Conservation (phyloP, 2,329 filamentous ascomycete species). For the Fusarium nelsonii region DNA sequence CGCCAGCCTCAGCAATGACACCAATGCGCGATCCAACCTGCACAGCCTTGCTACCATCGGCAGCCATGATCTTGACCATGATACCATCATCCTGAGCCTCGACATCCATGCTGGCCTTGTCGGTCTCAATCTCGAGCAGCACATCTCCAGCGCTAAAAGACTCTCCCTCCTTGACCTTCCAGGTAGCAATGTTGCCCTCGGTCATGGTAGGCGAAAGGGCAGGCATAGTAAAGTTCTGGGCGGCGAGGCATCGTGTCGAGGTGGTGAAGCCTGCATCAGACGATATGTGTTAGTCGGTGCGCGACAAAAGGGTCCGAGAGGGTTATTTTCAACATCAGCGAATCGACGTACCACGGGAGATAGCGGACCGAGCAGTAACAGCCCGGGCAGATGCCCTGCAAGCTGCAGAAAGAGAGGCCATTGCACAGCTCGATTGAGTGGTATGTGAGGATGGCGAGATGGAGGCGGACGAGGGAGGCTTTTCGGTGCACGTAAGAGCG, state of each 20-base stretch:
- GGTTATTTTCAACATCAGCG: slow-evolving; percentile 21
- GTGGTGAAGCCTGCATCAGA: slow-evolving; percentile 70
- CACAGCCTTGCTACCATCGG: slow-evolving; percentile 80
- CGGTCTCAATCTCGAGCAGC: slow-evolving; percentile 91
- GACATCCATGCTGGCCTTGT: slow-evolving; percentile 95
- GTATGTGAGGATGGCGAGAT: slow-evolving; percentile 39
- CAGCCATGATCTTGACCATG: slow-evolving; percentile 83
- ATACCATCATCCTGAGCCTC: slow-evolving; percentile 92
- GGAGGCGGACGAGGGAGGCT: slow-evolving; percentile 28
- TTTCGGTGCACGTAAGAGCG: slow-evolving; percentile 41
- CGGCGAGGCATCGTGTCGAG: slow-evolving; percentile 73
- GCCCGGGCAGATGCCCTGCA: slow-evolving; percentile 74
- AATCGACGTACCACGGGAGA: slow-evolving; percentile 67
- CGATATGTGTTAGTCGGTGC: slow-evolving; percentile 41
- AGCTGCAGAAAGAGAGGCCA: slow-evolving; percentile 75
- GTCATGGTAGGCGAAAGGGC: slow-evolving; percentile 94
- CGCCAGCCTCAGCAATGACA: slow-evolving; percentile 83
- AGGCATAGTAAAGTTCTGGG: slow-evolving; percentile 91
- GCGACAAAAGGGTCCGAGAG: slow-evolving; percentile 45
- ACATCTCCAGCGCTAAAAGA: slow-evolving; percentile 86
- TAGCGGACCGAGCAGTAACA: slow-evolving; percentile 61
- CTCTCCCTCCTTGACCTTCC: slow-evolving; percentile 90
- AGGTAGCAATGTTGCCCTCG: slow-evolving; percentile 86
- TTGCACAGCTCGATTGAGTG: slow-evolving; percentile 55
- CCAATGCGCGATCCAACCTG: slow-evolving; percentile 85